Evolutionary conservation across 768 basidiomycete species (phyloP), one percentile per base, ranked within the genome.

Genomic region (Russula virescens): DNA sequence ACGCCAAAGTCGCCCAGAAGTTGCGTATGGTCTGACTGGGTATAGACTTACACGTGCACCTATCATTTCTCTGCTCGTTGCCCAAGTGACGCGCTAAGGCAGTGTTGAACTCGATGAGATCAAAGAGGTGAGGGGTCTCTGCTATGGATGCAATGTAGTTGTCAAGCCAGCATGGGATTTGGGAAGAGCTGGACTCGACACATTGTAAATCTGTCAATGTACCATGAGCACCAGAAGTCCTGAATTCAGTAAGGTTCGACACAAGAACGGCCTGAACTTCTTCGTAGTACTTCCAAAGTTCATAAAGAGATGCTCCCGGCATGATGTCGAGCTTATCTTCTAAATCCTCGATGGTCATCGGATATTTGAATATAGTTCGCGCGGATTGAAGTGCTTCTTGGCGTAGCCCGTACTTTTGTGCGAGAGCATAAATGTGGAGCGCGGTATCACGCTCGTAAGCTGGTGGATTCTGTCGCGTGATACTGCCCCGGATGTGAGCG

Each of bases 211-310:
- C n/a, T 7, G 10, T 28, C 18, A 58, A 6, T 2, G 4, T 28
- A 0, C 26, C 26, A 14, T 46, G 35, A 10, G 35, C 35, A 31
- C 35, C 18, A 2, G 53, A 48, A 0, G 14, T 3, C 21, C 52
- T 54, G 13, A 60, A 54, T 38, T 48, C 52, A 9, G 21, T 6
- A 31, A 61, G 38, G 45, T 45, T 25, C 2, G 25, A 42, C 18
- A 13, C 16, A 3, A 61, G 60, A 18, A 53, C 5, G 1, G 4
- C 6, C 31, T 16, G 46, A 54, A 55, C 38, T 23, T 11, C 26
- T 31, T 31, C 5, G 23, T 40, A 48, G 52, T 60, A 60, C 49
- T 52, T 34, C 58, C 40, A 60, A 7, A 60, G 50, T 8, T 52
- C 58, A 45, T 35, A 18, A 34, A 60, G 58, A 31, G 28, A 31